A percentile compares a stretch with the other conserved stretches of the same genome.
These are phyloP conservation scores for Cetradonia linearis DNA, from an alignment of 495 filamentous ascomycete species.

Conservation along the genomic window DNA sequence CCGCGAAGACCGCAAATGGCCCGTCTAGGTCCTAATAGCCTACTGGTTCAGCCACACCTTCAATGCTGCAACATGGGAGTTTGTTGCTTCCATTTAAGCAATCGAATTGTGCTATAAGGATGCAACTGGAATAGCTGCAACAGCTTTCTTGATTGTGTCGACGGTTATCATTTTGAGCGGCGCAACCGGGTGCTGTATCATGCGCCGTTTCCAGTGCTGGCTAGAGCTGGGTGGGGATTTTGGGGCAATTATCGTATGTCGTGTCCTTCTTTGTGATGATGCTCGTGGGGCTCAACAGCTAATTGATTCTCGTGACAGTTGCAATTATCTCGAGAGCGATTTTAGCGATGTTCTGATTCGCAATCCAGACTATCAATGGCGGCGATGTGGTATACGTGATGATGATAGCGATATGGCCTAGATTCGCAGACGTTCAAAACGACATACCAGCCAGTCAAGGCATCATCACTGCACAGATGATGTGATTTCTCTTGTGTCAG, in stretches of 20 bases:
- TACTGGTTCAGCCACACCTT: constrained; percentile 59
- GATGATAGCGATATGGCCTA: constrained; percentile 60
- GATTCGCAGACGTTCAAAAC: constrained; percentile 46
- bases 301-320: constrained; percentile 27
- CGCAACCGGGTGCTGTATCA: constrained; percentile 53
- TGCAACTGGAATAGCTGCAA: constrained; percentile 48
- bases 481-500: constrained; percentile 50
- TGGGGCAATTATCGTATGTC: constrained; percentile 46
- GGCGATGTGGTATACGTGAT: constrained; percentile 55
- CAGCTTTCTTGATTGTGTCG: constrained; percentile 52
- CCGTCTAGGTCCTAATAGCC: constrained; percentile 36
- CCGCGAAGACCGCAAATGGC: constrained; percentile 35
- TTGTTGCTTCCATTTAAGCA: constrained; percentile 49
- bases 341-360: constrained; percentile 63
- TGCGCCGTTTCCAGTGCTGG: constrained; percentile 57
- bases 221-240: constrained; percentile 58
- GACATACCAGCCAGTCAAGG: constrained; percentile 45
- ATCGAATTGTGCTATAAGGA: constrained; percentile 54
- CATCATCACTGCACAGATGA: constrained; percentile 55
- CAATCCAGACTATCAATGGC: constrained; percentile 58
- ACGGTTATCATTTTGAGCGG: constrained; percentile 56
- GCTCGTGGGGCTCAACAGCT: neutral
- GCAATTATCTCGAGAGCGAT: constrained; percentile 56
- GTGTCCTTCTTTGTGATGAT: neutral
- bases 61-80: constrained; percentile 52